Evolutionary conservation across 2,329 filamentous ascomycete species (phyloP).

Genomic region (Paecilomyces sp.): DNA sequence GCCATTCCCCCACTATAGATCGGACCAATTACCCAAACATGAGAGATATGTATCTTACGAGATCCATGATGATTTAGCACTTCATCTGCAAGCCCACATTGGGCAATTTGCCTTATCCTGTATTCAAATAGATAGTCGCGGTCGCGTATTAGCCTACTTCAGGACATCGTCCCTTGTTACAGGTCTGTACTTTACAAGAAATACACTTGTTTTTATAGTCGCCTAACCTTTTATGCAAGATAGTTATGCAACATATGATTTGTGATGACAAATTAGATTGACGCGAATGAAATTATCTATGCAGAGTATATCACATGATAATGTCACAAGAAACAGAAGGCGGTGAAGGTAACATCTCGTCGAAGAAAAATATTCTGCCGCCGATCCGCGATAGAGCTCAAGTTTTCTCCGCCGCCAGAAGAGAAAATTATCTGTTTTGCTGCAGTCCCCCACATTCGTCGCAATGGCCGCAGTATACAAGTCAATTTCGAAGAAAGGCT

Average conservation of each 20-base stretch:
- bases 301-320: background rate
- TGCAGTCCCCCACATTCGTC: conserved; percentile 1
- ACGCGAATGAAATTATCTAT: no score
- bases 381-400: background rate
- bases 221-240: background rate
- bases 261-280: no score
- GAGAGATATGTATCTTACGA: background rate
- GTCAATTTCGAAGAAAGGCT: conserved; percentile 56
- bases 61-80: background rate
- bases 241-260: no score
- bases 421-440: background rate
- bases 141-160: background rate
- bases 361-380: background rate
- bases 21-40: background rate
- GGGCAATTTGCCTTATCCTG: background rate
- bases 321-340: background rate
- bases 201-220: background rate
- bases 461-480: conserved; percentile 70
- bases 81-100: background rate
- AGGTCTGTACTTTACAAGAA: background rate
- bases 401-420: background rate
- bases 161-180: background rate
- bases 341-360: background rate
- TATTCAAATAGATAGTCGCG: background rate
- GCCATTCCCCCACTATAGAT: background rate